Percentiles rank a stretch among this genome's conserved stretches.
Evolutionary conservation across 1,284 basidiomycete genomes (phyloP).

Genomic region (Ganoderma boninense): DNA sequence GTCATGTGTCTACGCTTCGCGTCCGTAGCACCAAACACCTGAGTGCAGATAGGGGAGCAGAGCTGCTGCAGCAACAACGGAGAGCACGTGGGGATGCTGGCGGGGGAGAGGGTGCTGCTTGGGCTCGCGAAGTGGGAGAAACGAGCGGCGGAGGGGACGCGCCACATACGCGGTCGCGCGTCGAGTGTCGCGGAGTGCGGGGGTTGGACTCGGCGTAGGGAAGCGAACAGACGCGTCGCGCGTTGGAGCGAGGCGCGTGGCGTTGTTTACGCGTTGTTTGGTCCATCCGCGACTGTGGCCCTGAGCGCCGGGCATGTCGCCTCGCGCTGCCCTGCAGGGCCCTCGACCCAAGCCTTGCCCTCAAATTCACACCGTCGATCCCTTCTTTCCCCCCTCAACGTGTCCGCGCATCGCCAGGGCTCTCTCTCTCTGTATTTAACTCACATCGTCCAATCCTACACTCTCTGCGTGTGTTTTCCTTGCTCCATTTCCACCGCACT

Average conservation of each 20-base stretch:
- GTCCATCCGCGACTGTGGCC: constrained; percentile 10
- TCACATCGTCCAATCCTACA: constrained; percentile 10
- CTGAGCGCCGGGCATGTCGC: constrained; percentile 11
- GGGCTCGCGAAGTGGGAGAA: background rate
- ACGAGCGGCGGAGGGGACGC: constrained; percentile 10
- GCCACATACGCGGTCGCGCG: constrained; percentile 20
- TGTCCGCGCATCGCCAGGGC: constrained; percentile 3
- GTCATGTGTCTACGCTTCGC: constrained; percentile 8
- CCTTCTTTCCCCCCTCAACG: constrained; percentile 8
- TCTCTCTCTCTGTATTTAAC: constrained; percentile 19
- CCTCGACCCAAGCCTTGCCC: background rate
- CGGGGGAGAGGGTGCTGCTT: background rate
- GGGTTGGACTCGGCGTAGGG: background rate
- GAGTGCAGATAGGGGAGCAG: background rate
- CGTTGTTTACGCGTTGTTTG: constrained; percentile 35
- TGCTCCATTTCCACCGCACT: background rate
- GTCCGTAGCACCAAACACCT: background rate
- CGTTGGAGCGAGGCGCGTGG: constrained; percentile 18
- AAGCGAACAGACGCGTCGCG: constrained; percentile 26
- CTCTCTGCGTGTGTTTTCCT: constrained; percentile 4
- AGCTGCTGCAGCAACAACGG: constrained; percentile 9
- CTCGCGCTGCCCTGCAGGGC: constrained; percentile 17
- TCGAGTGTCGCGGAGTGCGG: background rate
- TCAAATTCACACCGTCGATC: background rate
- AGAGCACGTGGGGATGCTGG: background rate